Evolutionary conservation across 1,139 yeast genomes (phyloP).

Genomic region (Yamadazyma membranifaciens): DNA sequence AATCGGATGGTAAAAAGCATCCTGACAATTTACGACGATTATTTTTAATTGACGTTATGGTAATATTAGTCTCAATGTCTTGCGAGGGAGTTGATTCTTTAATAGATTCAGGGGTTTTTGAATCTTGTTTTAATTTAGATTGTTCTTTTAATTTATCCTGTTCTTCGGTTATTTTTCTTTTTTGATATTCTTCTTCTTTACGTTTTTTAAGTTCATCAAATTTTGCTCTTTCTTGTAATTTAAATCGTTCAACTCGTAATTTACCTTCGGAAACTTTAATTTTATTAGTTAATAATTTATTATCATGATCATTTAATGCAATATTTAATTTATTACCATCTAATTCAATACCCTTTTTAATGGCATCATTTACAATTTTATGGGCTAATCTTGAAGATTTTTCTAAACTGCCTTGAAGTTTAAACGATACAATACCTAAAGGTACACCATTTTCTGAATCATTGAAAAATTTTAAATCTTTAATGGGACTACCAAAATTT

Average conservation of each 20-base stretch:
- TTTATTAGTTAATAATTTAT: constrained; percentile 28
- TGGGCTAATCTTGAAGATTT: constrained; percentile 49
- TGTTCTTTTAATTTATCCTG: constrained; percentile 24
- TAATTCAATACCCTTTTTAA: constrained; percentile 30
- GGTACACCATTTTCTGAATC: constrained; percentile 83
- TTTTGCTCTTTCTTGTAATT: constrained; percentile 23
- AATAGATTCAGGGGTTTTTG: constrained; percentile 1
- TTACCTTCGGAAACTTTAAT: constrained; percentile 28
- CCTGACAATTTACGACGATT: constrained; percentile 34
- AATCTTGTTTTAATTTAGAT: constrained; percentile 7
- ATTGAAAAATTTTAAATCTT: constrained; percentile 55
- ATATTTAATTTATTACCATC: constrained; percentile 41
- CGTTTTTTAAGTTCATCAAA: constrained; percentile 23
- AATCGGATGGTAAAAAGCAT: constrained; percentile 42
- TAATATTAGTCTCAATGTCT: constrained; percentile 22
- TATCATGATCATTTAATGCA: constrained; percentile 37
- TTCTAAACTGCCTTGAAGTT: constrained; percentile 59
- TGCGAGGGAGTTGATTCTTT: constrained; percentile 9
- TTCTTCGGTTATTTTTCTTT: constrained; percentile 23
- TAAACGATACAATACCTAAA: constrained; percentile 66
- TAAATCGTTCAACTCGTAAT: constrained; percentile 22
- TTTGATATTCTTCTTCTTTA: constrained; percentile 28
- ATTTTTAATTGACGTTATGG: constrained; percentile 33
- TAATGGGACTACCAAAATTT: constrained; percentile 56
- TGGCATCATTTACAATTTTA: constrained; percentile 28